Percentiles rank a stretch among this genome's conserved stretches.
Evolutionary conservation across 371 early-diverging fungal genomes (phyloP).

Genomic region (Dentiscutata heterogama): DNA sequence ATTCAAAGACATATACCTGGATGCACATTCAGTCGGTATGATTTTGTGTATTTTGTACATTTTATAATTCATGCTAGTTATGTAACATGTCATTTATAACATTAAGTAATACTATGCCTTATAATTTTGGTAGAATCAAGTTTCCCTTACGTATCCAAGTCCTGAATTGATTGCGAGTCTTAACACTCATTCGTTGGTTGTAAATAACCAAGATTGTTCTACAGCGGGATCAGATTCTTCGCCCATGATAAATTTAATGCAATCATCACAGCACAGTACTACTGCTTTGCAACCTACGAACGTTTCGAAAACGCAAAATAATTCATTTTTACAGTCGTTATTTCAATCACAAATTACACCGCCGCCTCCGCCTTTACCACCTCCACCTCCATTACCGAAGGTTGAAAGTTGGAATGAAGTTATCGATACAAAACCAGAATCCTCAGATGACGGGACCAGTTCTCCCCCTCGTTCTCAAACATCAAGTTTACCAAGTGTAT

Average conservation of each 20-base stretch:
- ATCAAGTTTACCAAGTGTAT: not conserved
- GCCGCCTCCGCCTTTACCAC: constrained; percentile 12
- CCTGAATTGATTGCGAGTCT: not conserved
- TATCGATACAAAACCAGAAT: not conserved
- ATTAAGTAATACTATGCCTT: not conserved
- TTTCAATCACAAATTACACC: not conserved
- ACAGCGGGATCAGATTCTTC: not conserved
- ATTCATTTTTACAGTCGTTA: not conserved
- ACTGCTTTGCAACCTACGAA: not conserved
- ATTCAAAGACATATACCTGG: constrained; percentile 9
- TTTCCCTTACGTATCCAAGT: constrained; percentile 13
- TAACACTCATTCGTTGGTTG: not conserved
- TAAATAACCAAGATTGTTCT: constrained; percentile 10
- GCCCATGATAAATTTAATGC: not conserved
- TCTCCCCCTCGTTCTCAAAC: not conserved
- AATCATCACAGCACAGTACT: not conserved
- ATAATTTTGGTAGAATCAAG: constrained; percentile 12
- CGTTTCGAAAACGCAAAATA: not conserved
- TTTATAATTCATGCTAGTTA: not conserved
- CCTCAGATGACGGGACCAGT: not conserved
- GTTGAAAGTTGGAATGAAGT: not conserved
- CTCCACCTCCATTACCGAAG: constrained; percentile 6
- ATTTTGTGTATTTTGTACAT: not conserved
- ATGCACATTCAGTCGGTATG: constrained; percentile 22
- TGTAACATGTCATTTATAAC: not conserved